phyloP scores from a whole-genome alignment of 257 asterid species.

The Fraxinus excelsior region DNA sequence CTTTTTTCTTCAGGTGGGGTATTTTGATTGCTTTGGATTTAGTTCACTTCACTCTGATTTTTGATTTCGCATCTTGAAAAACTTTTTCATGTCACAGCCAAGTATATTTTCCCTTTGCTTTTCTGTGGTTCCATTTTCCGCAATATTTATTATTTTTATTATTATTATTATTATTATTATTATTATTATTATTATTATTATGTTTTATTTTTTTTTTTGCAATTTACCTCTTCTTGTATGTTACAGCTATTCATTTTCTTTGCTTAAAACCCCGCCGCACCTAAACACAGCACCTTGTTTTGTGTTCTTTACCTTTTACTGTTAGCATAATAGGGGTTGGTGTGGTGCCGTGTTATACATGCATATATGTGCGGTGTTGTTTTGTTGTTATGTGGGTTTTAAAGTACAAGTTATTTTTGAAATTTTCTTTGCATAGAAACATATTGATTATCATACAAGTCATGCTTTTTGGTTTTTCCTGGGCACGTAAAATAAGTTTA shows the following conservation, averaged over 20 bases:
- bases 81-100: neutral
- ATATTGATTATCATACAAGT: too few relatives aligned
- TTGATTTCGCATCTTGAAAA: conserved; percentile 5
- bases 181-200: too few relatives aligned
- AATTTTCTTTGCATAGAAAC: neutral
- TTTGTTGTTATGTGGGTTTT: neutral
- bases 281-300: neutral
- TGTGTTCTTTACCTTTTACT: neutral
- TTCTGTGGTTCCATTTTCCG: neutral
- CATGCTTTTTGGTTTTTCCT: too few relatives aligned
- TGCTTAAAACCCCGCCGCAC: neutral
- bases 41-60: neutral
- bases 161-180: too few relatives aligned
- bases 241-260: neutral
- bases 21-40: neutral
- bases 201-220: too few relatives aligned
- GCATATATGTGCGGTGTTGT: neutral
- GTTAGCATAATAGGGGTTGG: neutral
- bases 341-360: neutral
- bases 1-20: neutral
- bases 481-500: too few relatives aligned
- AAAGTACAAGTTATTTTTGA: neutral
- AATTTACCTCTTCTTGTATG: neutral
- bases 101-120: neutral
- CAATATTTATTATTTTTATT: neutral